Percentiles rank a stretch among this genome's conserved stretches.
These are phyloP conservation scores for Musa balbisiana DNA, from an alignment of 202 grass and related monocot species.

Conservation along the genomic window DNA sequence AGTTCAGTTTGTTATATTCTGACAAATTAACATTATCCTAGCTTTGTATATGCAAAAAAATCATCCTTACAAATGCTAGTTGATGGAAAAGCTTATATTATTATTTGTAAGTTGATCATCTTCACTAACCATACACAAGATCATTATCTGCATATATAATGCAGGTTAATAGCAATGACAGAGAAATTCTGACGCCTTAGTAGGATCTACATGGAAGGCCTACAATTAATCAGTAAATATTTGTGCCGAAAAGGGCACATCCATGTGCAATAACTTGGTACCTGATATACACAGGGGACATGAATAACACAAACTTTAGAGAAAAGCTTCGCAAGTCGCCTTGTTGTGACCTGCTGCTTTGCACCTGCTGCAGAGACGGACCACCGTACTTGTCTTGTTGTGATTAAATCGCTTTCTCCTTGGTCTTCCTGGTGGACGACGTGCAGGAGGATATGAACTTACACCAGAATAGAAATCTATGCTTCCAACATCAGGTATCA, in stretches of 20 bases:
- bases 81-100: background rate
- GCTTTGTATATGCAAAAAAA: background rate
- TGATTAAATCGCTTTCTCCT: slow-evolving; percentile 90
- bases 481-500: slow-evolving; percentile 81
- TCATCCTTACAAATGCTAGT: background rate
- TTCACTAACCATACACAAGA: background rate
- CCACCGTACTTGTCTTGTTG: slow-evolving; percentile 57
- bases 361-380: slow-evolving; percentile 93
- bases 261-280: background rate
- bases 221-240: background rate
- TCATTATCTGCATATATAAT: background rate
- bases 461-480: slow-evolving; percentile 75
- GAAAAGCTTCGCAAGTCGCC: slow-evolving; percentile 83
- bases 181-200: background rate
- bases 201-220: background rate
- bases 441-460: slow-evolving; percentile 57
- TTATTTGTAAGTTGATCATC: background rate
- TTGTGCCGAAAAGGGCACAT: background rate
- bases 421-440: slow-evolving; percentile 59
- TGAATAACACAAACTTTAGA: slow-evolving; percentile 31
- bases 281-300: slow-evolving; percentile 3
- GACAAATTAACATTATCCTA: background rate
- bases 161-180: background rate
- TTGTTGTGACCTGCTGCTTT: slow-evolving; percentile 95
- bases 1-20: background rate